A percentile compares a stretch with the other conserved stretches of the same genome.
Conservation (phyloP, 23 red algal species). For the Gracilariopsis chorda region DNA sequence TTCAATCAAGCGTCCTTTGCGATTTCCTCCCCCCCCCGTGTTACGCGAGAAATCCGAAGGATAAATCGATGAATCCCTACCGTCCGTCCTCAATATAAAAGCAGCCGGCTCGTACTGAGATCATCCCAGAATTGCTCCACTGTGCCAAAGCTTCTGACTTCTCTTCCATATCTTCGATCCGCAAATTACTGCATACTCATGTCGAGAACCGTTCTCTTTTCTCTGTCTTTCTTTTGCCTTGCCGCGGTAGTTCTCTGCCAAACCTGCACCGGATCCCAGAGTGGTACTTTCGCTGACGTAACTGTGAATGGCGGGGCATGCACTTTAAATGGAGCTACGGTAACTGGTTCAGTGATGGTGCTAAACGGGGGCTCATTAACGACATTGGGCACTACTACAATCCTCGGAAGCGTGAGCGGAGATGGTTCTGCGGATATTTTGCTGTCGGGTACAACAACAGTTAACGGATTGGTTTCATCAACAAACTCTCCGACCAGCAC, state of each 20-base stretch:
- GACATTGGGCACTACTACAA: not conserved
- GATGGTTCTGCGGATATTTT: slow-evolving; percentile 3
- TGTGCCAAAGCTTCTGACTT: too few species aligned
- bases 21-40: too few species aligned
- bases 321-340: not conserved
- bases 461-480: not conserved
- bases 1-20: too few species aligned
- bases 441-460: not conserved
- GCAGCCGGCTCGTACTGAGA: too few species aligned
- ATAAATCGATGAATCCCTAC: too few species aligned
- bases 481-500: not conserved
- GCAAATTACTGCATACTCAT: too few species aligned
- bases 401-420: not conserved
- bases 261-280: not conserved
- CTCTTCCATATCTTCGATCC: too few species aligned
- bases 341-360: slow-evolving; percentile 10
- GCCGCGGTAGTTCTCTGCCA: not conserved
- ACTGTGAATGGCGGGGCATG: not conserved
- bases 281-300: not conserved
- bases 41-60: too few species aligned
- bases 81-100: too few species aligned
- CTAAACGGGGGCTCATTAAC: not conserved
- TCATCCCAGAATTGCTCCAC: too few species aligned
- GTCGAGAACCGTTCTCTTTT: too few species aligned
- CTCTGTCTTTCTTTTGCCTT: not conserved